phyloP scores from a whole-genome alignment of 2,329 filamentous ascomycete genomes.

The Fusarium cyanostomum region DNA sequence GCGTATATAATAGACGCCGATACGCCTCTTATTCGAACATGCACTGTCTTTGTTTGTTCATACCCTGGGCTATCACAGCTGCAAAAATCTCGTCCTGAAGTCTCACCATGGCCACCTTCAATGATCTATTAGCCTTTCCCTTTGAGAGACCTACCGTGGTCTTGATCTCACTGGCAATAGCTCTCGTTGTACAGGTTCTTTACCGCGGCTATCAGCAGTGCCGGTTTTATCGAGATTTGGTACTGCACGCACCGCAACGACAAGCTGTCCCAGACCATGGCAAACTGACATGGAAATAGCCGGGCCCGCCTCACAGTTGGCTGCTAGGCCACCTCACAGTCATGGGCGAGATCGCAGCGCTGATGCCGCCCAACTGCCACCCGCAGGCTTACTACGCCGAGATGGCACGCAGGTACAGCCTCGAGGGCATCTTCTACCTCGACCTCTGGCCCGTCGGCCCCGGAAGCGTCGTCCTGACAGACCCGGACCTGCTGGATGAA shows the following conservation, averaged over 20 bases:
- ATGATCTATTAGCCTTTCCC: not conserved
- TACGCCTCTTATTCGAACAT: too few relatives aligned
- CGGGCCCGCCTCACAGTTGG: constrained; percentile 25
- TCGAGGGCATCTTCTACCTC: constrained; percentile 21
- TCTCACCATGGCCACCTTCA: not conserved
- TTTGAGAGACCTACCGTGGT: not conserved
- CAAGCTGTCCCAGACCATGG: not conserved
- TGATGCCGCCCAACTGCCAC: constrained; percentile 18
- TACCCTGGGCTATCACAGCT: too few relatives aligned
- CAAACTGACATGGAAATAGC: not conserved
- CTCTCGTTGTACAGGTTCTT: not conserved
- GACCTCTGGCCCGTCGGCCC: constrained; percentile 22
- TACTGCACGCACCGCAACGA: not conserved
- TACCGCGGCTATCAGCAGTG: constrained; percentile 13
- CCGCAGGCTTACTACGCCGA: constrained; percentile 22
- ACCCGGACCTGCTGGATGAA: constrained; percentile 12
- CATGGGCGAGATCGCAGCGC: constrained; percentile 2
- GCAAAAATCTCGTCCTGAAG: too few relatives aligned
- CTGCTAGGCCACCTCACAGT: constrained; percentile 17
- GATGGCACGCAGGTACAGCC: constrained; percentile 3
- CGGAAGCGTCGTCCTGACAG: not conserved
- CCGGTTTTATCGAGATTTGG: constrained; percentile 19
- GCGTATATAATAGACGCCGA: not conserved
- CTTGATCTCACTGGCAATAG: not conserved
- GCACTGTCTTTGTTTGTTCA: too few relatives aligned